Evolutionary conservation across 2,329 filamentous ascomycete species (phyloP), one percentile per base, ranked within the genome.

Genomic region (Epichloe festucae): DNA sequence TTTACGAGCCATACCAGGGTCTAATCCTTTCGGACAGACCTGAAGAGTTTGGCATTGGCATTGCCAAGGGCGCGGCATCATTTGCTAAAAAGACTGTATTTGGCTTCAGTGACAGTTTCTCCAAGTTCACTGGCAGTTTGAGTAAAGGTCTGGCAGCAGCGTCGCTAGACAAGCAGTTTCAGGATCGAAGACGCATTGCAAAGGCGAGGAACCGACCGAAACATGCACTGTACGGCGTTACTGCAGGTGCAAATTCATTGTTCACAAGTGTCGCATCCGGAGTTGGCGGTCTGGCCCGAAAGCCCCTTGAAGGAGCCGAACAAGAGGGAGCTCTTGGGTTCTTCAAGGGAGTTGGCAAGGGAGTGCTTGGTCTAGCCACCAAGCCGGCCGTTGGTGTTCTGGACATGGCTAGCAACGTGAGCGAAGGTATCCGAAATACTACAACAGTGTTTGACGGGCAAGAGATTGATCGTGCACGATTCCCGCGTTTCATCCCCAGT

Each of bases 71-170:
- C 40, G 93, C 94, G 11, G 91, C 89, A 0, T 95, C 89, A 57
- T 97, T 98, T 63, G 87, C 96, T 59, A 98, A 98, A 76, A 98
- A 98, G 70, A 95, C 89, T 0, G 91, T 98, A 11, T 98, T 95
- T 67, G 94, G 93, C 45, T 87, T 98, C 65, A 94, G 87, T 1
- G 94, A 98, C 73, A 95, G 89, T 62, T 90, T 98, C 72, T 93
- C 90, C 59, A 98, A 98, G 65, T 87, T 97, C 65, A 98, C 94
- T 1, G 94, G 94, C 50, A 95, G 89, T 67, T 86, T 98, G 68
- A 94, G 90, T 59, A 98, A 98, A 71, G 93, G 93, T 54, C 80
- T 98, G 46, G 89, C 93, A 2, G 93, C 90, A 36, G 93, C 93
- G 17, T 96, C 91, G 5, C 79, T 98, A 57, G 93, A 98, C 73